These are phyloP conservation scores for Ascoidea rubescens DNA, from an alignment of 805 yeast genomes.

Conservation along the genomic window DNA sequence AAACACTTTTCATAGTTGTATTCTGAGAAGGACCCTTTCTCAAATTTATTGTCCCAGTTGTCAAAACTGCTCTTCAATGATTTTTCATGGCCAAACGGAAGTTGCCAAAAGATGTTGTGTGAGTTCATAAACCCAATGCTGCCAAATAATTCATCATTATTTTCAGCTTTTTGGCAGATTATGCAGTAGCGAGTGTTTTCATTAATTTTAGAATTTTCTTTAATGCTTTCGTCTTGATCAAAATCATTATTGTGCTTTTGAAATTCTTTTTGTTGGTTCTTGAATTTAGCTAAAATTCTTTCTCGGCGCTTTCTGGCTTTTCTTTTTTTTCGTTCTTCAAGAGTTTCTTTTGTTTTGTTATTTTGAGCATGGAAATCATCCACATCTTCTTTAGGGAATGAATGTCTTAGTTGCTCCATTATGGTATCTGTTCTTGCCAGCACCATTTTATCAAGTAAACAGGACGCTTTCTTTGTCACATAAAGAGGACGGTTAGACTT, in stretches of 20 bases:
- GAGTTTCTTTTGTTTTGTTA: slow-evolving; percentile 15
- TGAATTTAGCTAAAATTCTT: slow-evolving; percentile 64
- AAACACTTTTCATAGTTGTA: not conserved
- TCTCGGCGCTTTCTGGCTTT: slow-evolving; percentile 58
- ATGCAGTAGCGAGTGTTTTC: slow-evolving; percentile 17
- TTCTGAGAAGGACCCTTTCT: not conserved
- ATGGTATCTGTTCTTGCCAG: not conserved
- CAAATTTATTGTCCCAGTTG: slow-evolving; percentile 9
- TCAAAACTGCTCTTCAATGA: slow-evolving; percentile 18
- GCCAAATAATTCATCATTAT: slow-evolving; percentile 58
- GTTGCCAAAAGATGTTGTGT: slow-evolving; percentile 43
- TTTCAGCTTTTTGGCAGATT: slow-evolving; percentile 18
- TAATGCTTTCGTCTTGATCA: slow-evolving; percentile 11
- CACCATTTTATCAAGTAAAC: not conserved
- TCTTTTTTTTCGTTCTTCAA: slow-evolving; percentile 48
- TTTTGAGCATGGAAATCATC: slow-evolving; percentile 12
- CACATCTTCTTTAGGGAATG: not conserved
- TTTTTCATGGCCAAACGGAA: slow-evolving; percentile 49
- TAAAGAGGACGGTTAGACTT: slow-evolving; percentile 63
- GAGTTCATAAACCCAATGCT: slow-evolving; percentile 48
- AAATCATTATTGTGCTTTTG: slow-evolving; percentile 34
- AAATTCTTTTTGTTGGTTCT: slow-evolving; percentile 67
- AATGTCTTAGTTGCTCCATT: not conserved
- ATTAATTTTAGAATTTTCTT: slow-evolving; percentile 28
- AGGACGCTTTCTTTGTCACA: not conserved